These are phyloP conservation scores for Dalbergia cultrata DNA, from an alignment of 306 rosid species.

Conservation along the genomic window DNA sequence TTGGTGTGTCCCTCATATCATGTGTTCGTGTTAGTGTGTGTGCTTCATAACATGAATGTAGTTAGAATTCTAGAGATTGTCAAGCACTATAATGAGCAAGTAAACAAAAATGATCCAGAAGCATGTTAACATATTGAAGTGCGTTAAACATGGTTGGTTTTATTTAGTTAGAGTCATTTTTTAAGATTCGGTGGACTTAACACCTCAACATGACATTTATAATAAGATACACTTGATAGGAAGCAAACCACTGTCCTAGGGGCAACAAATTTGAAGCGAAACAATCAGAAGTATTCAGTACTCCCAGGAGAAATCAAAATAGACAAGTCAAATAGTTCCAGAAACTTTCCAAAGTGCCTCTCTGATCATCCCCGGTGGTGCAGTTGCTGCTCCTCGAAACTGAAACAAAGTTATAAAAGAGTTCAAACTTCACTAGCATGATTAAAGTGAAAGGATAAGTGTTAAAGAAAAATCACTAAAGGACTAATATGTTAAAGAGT, in stretches of 20 bases:
- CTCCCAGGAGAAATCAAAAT: constrained; percentile 35
- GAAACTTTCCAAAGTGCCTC: constrained; percentile 72
- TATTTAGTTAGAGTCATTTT: too few species aligned
- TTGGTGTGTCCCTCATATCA: too few species aligned
- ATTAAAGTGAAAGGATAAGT: constrained; percentile 9
- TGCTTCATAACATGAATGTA: not conserved
- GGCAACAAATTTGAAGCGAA: constrained; percentile 22
- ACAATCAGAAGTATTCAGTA: constrained; percentile 2
- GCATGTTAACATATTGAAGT: not conserved
- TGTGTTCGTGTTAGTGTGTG: too few species aligned
- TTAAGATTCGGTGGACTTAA: too few species aligned
- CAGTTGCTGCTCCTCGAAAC: constrained; percentile 77
- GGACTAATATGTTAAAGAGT: too few species aligned
- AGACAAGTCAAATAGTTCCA: constrained; percentile 44
- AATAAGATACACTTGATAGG: constrained; percentile 23
- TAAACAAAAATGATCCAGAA: not conserved
- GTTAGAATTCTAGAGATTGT: constrained; percentile 4
- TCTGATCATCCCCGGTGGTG: constrained; percentile 73
- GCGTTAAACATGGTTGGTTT: not conserved
- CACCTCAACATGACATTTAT: not conserved
- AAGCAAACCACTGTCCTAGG: constrained; percentile 38
- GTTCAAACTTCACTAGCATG: constrained; percentile 22
- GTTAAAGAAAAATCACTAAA: too few species aligned
- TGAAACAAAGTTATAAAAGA: constrained; percentile 48
- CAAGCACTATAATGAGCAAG: not conserved